Evolutionary conservation across 176 grass and related monocot genomes (phyloP).

Genomic region (Triticum turgidum): DNA sequence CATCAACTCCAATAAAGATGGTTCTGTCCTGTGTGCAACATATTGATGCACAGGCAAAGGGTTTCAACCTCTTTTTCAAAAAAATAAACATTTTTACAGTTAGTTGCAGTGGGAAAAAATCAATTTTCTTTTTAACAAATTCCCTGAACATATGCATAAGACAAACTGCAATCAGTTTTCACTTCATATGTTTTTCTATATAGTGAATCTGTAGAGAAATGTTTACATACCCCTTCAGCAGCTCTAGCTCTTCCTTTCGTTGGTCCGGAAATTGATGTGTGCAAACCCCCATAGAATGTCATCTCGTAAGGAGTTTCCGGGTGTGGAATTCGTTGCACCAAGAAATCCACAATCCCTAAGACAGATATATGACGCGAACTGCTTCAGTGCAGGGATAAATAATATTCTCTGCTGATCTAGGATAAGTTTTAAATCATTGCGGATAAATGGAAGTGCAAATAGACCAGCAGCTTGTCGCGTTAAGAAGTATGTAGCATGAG

Average conservation of each 20-base stretch:
- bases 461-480: background rate
- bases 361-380: background rate
- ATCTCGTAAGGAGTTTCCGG: slow-evolving; percentile 30
- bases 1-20: background rate
- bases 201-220: background rate
- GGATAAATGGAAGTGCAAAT: background rate
- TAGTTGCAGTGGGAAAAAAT: background rate
- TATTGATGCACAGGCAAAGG: no score
- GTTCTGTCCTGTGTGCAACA: no score
- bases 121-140: background rate
- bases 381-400: background rate
- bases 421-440: background rate
- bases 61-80: background rate
- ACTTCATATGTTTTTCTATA: background rate
- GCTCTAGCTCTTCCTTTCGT: slow-evolving; percentile 36
- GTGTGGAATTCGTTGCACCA: background rate
- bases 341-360: slow-evolving; percentile 29
- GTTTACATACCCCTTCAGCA: slow-evolving; percentile 31
- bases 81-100: background rate
- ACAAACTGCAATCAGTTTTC: background rate
- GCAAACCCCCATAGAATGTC: background rate
- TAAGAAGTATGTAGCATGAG: background rate
- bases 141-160: background rate
- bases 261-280: background rate
- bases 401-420: background rate